Conservation (phyloP, 2,329 filamentous ascomycete species). For the Phyllosticta citribraziliensis region DNA sequence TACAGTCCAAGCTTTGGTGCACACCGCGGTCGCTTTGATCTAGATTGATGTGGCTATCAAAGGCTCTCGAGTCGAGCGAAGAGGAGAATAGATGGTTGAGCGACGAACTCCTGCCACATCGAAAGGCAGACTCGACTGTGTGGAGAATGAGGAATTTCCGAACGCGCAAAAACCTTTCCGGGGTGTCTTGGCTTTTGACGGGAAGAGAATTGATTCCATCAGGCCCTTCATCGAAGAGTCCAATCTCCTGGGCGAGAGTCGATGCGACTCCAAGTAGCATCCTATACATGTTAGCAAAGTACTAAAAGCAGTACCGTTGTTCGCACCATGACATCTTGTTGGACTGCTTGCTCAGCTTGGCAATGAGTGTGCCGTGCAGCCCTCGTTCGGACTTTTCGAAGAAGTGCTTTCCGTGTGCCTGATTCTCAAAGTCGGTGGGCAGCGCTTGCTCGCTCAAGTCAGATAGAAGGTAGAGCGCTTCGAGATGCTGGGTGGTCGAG, state of each 20-base stretch:
- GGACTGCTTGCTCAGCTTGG: neutral
- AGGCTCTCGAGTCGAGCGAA: conserved; percentile 1
- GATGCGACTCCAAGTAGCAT: conserved; percentile 1
- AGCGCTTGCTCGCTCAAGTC: neutral
- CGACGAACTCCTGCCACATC: neutral
- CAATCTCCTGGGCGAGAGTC: conserved; percentile 2
- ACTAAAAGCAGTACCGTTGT: neutral
- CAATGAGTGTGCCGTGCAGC: neutral
- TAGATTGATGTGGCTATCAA: neutral
- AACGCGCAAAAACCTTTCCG: neutral
- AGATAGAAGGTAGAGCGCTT: conserved; percentile 1
- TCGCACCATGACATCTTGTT: conserved; percentile 5
- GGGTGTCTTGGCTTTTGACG: neutral
- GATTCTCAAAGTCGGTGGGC: conserved; percentile 3
- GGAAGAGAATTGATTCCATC: neutral
- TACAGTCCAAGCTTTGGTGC: neutral
- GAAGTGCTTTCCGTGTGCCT: conserved; percentile 2
- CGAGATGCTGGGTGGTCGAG: neutral
- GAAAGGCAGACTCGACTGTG: neutral
- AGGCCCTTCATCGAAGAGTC: neutral
- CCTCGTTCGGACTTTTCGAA: neutral
- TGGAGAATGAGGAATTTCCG: neutral
- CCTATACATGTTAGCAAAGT: neutral
- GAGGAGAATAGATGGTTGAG: conserved; percentile 3
- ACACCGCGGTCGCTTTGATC: neutral